Conservation (phyloP, 1,139 yeast species). For the Debaryomyces fabryi region DNA sequence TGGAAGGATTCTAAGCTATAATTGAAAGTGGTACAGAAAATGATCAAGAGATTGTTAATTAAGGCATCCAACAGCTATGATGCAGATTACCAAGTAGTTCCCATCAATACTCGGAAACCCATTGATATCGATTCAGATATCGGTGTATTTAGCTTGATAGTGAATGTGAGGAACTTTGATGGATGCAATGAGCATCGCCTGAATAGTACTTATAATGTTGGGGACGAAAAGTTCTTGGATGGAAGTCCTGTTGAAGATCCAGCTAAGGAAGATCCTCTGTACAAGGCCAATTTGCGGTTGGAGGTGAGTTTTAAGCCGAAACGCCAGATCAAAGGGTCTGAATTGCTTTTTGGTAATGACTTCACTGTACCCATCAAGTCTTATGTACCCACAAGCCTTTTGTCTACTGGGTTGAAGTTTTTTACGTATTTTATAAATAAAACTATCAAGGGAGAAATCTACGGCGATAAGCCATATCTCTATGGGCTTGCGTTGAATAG, state of each 20-base stretch:
- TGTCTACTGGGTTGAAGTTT: slow-evolving; percentile 55
- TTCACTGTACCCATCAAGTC: slow-evolving; percentile 62
- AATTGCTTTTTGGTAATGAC: slow-evolving; percentile 69
- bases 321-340: slow-evolving; percentile 49
- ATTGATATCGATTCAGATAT: slow-evolving; percentile 37
- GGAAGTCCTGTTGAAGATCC: slow-evolving; percentile 23
- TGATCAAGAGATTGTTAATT: slow-evolving; percentile 39
- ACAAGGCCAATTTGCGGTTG: slow-evolving; percentile 36
- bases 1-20: not conserved
- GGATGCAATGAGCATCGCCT: slow-evolving; percentile 44
- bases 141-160: slow-evolving; percentile 42
- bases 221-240: slow-evolving; percentile 33
- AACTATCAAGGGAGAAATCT: slow-evolving; percentile 65
- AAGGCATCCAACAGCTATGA: slow-evolving; percentile 36
- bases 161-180: slow-evolving; percentile 48
- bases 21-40: slow-evolving; percentile 6
- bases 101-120: slow-evolving; percentile 46
- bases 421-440: slow-evolving; percentile 63
- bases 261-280: not conserved
- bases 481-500: slow-evolving; percentile 66
- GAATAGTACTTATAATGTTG: slow-evolving; percentile 38
- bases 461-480: slow-evolving; percentile 59
- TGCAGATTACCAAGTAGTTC: slow-evolving; percentile 36
- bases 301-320: slow-evolving; percentile 44
- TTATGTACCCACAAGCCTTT: slow-evolving; percentile 53